These are phyloP conservation scores for Cyclostephanos invisitatus DNA, from an alignment of 108 stramenopile genomes.

Conservation along the genomic window DNA sequence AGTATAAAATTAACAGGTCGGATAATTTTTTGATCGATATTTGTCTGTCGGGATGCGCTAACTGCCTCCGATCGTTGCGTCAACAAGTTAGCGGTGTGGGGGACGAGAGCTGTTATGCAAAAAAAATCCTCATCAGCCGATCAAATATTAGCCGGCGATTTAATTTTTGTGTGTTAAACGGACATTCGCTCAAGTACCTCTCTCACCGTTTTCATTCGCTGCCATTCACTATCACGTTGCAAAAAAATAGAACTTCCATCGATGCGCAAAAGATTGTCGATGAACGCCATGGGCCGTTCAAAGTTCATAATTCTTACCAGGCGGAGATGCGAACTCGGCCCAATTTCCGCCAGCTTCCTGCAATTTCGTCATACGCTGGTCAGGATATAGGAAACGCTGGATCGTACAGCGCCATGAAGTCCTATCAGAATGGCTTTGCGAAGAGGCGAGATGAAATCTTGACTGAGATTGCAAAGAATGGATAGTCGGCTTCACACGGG, in stretches of 20 bases:
- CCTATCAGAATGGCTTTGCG: slow-evolving; percentile 57
- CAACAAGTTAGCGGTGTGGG: background rate
- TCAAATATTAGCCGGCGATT: background rate
- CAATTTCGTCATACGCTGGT: slow-evolving; percentile 64
- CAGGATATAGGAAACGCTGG: slow-evolving; percentile 51
- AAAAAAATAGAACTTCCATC: slow-evolving; percentile 53
- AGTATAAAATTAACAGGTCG: slow-evolving; percentile 6
- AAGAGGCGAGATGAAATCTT: slow-evolving; percentile 62
- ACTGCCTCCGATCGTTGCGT: background rate
- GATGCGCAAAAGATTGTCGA: slow-evolving; percentile 64
- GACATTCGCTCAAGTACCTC: background rate
- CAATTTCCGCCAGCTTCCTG: slow-evolving; percentile 55
- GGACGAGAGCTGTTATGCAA: background rate
- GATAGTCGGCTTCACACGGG: slow-evolving; percentile 8
- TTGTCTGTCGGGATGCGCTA: background rate
- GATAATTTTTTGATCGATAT: background rate
- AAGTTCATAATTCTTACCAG: slow-evolving; percentile 49
- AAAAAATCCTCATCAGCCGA: background rate
- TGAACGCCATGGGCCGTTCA: slow-evolving; percentile 57
- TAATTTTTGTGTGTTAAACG: background rate
- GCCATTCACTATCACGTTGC: background rate
- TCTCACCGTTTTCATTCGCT: background rate
- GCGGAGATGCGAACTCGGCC: slow-evolving; percentile 38
- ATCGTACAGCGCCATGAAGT: slow-evolving; percentile 55
- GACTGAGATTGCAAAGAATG: slow-evolving; percentile 48